phyloP scores from a whole-genome alignment of 2,329 filamentous ascomycete genomes.

The Trichoderma atrobrunneum region DNA sequence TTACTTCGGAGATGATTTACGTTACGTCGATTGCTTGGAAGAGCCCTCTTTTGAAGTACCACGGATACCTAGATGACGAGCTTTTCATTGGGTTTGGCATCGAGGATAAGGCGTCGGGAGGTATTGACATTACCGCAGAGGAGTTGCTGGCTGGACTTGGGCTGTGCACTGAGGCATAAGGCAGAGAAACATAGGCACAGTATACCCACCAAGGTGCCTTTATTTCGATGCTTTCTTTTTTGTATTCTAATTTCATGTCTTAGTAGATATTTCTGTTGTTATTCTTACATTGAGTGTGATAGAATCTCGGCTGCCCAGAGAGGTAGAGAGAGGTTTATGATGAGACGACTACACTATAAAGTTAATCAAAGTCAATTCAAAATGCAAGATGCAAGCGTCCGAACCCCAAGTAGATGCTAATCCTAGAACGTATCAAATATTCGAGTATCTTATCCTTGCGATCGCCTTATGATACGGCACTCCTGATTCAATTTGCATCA shows the following conservation, averaged over 20 bases:
- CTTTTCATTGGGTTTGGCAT: constrained; percentile 55
- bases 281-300: neutral
- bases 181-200: neutral
- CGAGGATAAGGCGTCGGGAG: constrained; percentile 48
- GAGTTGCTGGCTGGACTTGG: constrained; percentile 45
- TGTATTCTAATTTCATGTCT: neutral
- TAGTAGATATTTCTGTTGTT: neutral
- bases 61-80: constrained; percentile 56
- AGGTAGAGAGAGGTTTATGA: constrained; percentile 4
- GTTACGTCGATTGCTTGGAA: constrained; percentile 58
- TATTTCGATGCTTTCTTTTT: neutral
- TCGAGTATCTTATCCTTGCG: neutral
- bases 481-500: neutral
- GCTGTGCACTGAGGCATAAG: constrained; percentile 21
- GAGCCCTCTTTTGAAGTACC: constrained; percentile 43
- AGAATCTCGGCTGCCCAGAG: neutral
- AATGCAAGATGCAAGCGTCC: neutral
- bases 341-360: neutral
- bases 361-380: neutral
- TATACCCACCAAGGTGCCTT: neutral
- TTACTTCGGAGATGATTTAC: constrained; percentile 55
- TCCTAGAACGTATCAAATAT: neutral
- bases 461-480: neutral
- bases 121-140: constrained; percentile 49
- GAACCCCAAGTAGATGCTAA: neutral